Conservation (phyloP, 2,329 filamentous ascomycete genomes). For the Ramularia collo-cygni region DNA sequence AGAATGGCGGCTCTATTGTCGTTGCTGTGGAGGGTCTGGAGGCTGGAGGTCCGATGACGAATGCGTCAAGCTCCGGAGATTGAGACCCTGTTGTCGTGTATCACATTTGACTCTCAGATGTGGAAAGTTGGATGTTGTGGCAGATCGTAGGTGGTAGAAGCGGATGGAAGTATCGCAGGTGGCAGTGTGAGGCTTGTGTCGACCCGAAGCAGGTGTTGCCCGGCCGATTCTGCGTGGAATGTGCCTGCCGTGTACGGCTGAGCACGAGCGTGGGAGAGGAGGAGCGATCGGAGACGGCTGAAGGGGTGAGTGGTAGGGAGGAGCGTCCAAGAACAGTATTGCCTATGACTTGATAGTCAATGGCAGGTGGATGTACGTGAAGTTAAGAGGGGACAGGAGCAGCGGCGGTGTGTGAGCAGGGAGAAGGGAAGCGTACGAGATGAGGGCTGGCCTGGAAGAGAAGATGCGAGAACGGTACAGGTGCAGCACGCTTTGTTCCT, state of each 20-base stretch:
- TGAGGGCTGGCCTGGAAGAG: neutral
- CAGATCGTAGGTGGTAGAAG: conserved; percentile 5
- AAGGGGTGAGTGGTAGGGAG: neutral
- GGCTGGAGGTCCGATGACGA: conserved; percentile 10
- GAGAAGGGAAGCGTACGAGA: no score
- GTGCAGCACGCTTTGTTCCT: neutral
- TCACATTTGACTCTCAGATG: conserved; percentile 12
- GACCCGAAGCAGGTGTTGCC: no score
- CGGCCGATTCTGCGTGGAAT: no score
- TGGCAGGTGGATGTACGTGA: conserved; percentile 5
- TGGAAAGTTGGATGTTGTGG: neutral
- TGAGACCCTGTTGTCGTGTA: conserved; percentile 13
- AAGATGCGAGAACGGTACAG: neutral
- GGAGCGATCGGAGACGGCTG: neutral
- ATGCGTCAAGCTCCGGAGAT: conserved; percentile 1
- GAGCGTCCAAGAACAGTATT: neutral
- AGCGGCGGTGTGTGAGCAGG: neutral
- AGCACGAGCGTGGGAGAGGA: neutral
- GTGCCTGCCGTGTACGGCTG: no score
- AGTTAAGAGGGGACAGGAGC: conserved; percentile 1
- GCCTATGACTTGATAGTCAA: conserved; percentile 1
- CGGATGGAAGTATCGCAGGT: neutral
- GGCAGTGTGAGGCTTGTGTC: no score
- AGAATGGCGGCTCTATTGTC: conserved; percentile 6
- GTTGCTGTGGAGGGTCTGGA: conserved; percentile 7